Evolutionary conservation across 164 flowering plant species (phyloP), one percentile per base, ranked within the genome.

Genomic region (Malania oleifera): DNA sequence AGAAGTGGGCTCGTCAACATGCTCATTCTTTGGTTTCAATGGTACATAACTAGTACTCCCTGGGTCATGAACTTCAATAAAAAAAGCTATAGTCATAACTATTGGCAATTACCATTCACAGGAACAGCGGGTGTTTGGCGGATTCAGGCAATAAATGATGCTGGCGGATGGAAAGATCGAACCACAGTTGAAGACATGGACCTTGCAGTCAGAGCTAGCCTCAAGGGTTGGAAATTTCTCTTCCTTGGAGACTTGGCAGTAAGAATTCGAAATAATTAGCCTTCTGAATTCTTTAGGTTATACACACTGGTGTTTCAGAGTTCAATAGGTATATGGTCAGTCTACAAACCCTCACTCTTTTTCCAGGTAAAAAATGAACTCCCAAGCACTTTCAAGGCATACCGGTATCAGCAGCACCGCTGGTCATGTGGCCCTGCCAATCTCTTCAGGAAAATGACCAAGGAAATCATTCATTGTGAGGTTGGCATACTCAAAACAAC

Each of bases 391-490:
- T 85, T 75, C 64, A 80, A 87, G 59, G 86, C 91, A 6, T 87
- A 74, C 44, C 70, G 95, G 1, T 83, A 66, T 69, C 95, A 87
- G 50, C 95, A 85, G 56, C 91, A 87, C 45, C 79, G 91, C 1
- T 87, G 95, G 91, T 83, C 96, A 1, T 85, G 96, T 68, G 91
- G 91, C n/a, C 95, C 87, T 0, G 89, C 87, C 13, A 85, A 87
- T 73, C 76, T 87, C 26, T 79, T 85, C 57, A 74, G 71, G 65
- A 87, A 87, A 62, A 85, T 85, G 91, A 51, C 64, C 14, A 75
- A 20, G 59, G 96, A 86, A 59, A 86, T 82, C 44, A 46, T 87
- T 22, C 25, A 11, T 1, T 68, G 74, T 19, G 81, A 80, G 78
- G 84, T 54, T 24, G 63, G 70, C 46, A 35, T 23, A 8, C 23